Base-by-base conservation (phyloP, 805 yeast species). In the Barnettozyma siamensis region DNA sequence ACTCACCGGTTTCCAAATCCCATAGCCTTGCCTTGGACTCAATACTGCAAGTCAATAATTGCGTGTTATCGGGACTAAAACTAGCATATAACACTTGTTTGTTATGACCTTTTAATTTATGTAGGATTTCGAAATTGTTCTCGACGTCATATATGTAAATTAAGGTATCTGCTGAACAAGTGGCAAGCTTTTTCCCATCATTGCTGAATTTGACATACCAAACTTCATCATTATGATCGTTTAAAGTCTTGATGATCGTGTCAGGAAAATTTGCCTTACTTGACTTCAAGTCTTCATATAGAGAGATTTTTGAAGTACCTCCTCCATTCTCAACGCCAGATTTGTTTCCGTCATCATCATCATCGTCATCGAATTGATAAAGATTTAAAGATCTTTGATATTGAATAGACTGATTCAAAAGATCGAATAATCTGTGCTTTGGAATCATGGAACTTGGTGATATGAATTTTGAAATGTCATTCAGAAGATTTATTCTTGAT, bases 141-240 rank as follows among this genome's bases (percentile, higher is more conserved):
- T 63, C 55, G 2, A 80, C 83, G 57, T 81, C 83, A 64, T 85
- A 88, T 11, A 88, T 67, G 26, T 77, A 63, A 29, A 86, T 69
- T 19, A 71, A 66, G 7, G 77, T 71, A 56, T 87, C 94, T 13
- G 77, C 72, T 7, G 93, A 78, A 0, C 89, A 83, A 1, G 89
- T 75, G n/a, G 87, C 94, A 31, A 89, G 64, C 48, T 67, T 78
- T 46, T 70, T 72, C 3, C 96, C 96, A 62, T 75, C 73, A 35
- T 88, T 84, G 6, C 93, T 82, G 55, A 86, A 88, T 43, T 75
- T 75, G 12, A 83, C 70, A 55, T 70, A 83, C 97, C 97, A 89
- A 11, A 87, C 91, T 58, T 89, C 95, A 54, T 81, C 78, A 1
- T 64, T 59, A 53, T 85, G 93, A 33, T 69, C 66, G 1, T 62